Evolutionary conservation across 805 yeast genomes (phyloP).

Genomic region (Candida tammaniensis): DNA sequence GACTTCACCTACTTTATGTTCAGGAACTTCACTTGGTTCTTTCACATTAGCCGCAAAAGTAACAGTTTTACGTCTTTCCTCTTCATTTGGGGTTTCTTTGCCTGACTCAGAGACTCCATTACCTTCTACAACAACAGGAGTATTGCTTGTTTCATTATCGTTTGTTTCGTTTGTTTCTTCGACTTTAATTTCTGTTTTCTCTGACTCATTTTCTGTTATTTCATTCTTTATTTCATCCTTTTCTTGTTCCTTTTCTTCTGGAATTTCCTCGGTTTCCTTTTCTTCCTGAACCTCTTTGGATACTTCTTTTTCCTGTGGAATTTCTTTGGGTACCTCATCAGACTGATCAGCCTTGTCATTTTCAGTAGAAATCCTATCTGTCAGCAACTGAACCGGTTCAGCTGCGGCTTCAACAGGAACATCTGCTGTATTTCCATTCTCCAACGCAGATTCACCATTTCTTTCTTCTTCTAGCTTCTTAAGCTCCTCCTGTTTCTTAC

Average conservation of each 20-base stretch:
- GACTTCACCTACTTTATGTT: not conserved
- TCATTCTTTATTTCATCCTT: not conserved
- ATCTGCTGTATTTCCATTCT: conserved; percentile 1
- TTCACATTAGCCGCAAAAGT: conserved; percentile 12
- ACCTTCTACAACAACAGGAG: not conserved
- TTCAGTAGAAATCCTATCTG: not conserved
- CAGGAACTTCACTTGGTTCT: conserved; percentile 2
- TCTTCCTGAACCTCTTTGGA: not conserved
- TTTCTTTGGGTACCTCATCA: conserved; percentile 1
- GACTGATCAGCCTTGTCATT: not conserved
- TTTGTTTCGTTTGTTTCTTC: conserved; percentile 1
- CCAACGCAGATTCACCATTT: not conserved
- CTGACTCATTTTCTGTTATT: too few species aligned
- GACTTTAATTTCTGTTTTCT: not conserved
- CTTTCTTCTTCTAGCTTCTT: not conserved
- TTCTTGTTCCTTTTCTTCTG: not conserved
- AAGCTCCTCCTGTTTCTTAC: conserved; percentile 8
- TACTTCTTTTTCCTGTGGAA: not conserved
- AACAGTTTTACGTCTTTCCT: conserved; percentile 9
- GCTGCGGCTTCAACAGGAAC: not conserved
- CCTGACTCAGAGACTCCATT: not conserved
- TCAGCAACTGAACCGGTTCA: not conserved
- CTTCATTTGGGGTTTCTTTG: not conserved
- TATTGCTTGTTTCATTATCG: not conserved
- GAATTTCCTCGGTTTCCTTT: not conserved